These are phyloP conservation scores for Diatrype stigma DNA, from an alignment of 2,329 filamentous ascomycete genomes.

Conservation along the genomic window DNA sequence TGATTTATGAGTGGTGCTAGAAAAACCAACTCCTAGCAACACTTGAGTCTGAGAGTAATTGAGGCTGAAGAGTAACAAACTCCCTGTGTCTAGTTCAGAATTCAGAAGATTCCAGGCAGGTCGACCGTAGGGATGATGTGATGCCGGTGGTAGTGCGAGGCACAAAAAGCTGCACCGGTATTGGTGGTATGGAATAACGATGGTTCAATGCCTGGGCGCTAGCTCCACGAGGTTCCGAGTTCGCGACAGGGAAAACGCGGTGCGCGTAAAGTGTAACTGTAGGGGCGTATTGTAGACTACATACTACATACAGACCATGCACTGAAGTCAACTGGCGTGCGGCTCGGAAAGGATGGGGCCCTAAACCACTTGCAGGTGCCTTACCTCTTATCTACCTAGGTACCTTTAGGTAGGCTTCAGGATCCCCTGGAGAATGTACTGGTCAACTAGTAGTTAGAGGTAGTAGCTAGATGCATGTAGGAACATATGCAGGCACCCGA, in stretches of 20 bases:
- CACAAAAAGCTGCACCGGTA: not conserved
- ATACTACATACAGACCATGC: too few species aligned
- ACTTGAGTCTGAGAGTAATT: too few species aligned
- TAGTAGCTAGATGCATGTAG: too few species aligned
- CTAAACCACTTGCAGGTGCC: not conserved
- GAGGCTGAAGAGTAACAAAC: too few species aligned
- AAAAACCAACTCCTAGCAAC: too few species aligned
- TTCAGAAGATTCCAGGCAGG: not conserved
- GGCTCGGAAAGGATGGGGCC: not conserved
- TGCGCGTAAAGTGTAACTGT: constrained; percentile 23
- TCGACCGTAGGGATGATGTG: not conserved
- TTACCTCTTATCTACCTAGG: not conserved
- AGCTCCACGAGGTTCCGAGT: not conserved
- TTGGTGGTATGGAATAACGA: not conserved
- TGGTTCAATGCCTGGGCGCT: constrained; percentile 1
- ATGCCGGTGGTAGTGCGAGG: constrained; percentile 1
- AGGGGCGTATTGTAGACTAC: too few species aligned
- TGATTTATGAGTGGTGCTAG: constrained; percentile 19
- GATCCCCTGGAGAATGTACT: too few species aligned
- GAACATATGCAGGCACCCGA: too few species aligned
- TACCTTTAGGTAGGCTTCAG: too few species aligned
- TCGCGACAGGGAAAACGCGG: constrained; percentile 15
- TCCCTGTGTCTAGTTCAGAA: not conserved
- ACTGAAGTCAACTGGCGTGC: not conserved
- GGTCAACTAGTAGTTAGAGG: too few species aligned